phyloP scores from a whole-genome alignment of 164 flowering plant species.

The Cinnamomum chago region DNA sequence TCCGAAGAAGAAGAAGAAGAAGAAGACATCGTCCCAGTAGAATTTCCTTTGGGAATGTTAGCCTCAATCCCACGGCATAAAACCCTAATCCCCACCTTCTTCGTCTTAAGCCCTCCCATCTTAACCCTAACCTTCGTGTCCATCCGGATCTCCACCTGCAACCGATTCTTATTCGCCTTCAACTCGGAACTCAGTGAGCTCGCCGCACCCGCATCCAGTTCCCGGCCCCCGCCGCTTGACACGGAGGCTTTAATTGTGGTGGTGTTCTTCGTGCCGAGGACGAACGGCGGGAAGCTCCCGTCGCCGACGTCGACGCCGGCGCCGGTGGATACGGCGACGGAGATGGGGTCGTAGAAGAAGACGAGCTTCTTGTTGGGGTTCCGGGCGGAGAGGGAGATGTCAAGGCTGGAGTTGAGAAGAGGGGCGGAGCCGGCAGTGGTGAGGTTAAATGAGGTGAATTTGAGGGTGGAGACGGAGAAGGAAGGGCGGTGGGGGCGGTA shows the following conservation, averaged over 20 bases:
- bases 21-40: conserved; percentile 5
- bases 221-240: conserved; percentile 6
- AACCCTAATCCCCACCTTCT: conserved; percentile 49
- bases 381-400: conserved; percentile 39
- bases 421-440: conserved; percentile 40
- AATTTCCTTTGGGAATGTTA: conserved; percentile 19
- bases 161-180: conserved; percentile 45
- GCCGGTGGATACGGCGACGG: conserved; percentile 31
- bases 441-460: conserved; percentile 55
- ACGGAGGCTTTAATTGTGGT: conserved; percentile 32
- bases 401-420: conserved; percentile 33
- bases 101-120: conserved; percentile 56
- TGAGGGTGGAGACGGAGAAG: conserved; percentile 58
- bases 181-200: conserved; percentile 32
- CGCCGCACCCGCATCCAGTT: conserved; percentile 24
- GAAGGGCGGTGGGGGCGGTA: conserved; percentile 77
- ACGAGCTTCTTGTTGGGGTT: conserved; percentile 64
- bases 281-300: conserved; percentile 24
- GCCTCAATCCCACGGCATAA: conserved; percentile 40
- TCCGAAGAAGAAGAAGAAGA: conserved; percentile 17
- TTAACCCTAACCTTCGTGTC: conserved; percentile 71
- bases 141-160: conserved; percentile 47
- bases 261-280: conserved; percentile 36
- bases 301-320: conserved; percentile 24
- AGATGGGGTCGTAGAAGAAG: conserved; percentile 39